These are phyloP conservation scores for Epichloe typhina DNA, from an alignment of 2,329 filamentous ascomycete species.

Conservation along the genomic window DNA sequence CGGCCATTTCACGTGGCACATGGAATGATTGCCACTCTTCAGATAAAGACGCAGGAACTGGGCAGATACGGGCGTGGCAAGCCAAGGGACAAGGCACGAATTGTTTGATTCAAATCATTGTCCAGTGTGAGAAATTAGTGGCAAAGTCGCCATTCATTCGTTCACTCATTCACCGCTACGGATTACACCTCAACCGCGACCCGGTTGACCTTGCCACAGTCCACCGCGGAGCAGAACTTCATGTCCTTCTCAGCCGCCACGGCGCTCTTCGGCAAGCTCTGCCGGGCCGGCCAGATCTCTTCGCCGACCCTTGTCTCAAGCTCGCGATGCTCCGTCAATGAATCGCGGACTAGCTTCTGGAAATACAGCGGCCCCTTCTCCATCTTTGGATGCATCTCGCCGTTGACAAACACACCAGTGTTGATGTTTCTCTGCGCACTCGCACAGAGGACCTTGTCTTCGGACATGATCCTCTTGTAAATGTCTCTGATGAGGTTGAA, in stretches of 20 bases:
- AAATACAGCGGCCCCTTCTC: constrained; percentile 47
- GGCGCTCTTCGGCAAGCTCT: constrained; percentile 17
- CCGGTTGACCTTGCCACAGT: constrained; percentile 17
- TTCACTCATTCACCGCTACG: not conserved
- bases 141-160: too few relatives aligned
- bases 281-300: constrained; percentile 41
- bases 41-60: too few relatives aligned
- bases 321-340: constrained; percentile 32
- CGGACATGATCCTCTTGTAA: constrained; percentile 50
- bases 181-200: constrained; percentile 1
- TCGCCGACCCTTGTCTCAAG: constrained; percentile 28
- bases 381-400: constrained; percentile 46
- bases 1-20: not conserved
- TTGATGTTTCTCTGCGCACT: constrained; percentile 48
- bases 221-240: constrained; percentile 22
- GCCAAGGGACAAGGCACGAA: too few relatives aligned
- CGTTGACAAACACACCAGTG: constrained; percentile 47
- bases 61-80: too few relatives aligned
- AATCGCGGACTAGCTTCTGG: constrained; percentile 36
- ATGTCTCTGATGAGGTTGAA: constrained; percentile 44
- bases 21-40: too few relatives aligned
- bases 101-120: too few relatives aligned
- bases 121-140: too few relatives aligned
- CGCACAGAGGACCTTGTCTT: constrained; percentile 50
- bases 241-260: constrained; percentile 15